A percentile compares a stretch with the other conserved stretches of the same genome.
phyloP scores from a whole-genome alignment of 2,329 filamentous ascomycete species.

The Erysiphe pulchra region DNA sequence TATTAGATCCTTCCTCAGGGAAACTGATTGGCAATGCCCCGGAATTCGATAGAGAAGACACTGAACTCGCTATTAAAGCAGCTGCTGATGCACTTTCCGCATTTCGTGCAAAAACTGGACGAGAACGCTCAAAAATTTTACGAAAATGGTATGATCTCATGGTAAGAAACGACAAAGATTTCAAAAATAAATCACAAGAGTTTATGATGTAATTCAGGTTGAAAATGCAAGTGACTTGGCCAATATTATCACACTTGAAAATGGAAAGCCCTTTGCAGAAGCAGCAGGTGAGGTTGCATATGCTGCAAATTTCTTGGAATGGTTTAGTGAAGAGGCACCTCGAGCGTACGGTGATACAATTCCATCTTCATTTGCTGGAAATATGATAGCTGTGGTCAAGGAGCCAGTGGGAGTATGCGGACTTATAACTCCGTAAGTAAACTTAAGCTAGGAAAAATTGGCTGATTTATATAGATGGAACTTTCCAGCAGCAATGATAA shows the following conservation, averaged over 20 bases:
- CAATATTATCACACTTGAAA: slow-evolving; percentile 69
- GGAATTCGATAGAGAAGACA: slow-evolving; percentile 59
- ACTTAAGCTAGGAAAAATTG: neutral
- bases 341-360: slow-evolving; percentile 52
- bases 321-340: slow-evolving; percentile 61
- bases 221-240: slow-evolving; percentile 61
- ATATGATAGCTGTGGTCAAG: slow-evolving; percentile 54
- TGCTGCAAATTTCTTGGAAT: slow-evolving; percentile 52
- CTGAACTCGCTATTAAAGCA: slow-evolving; percentile 58
- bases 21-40: slow-evolving; percentile 60
- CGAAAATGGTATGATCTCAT: slow-evolving; percentile 64
- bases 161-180: slow-evolving; percentile 14
- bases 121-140: slow-evolving; percentile 48
- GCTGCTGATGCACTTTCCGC: slow-evolving; percentile 48
- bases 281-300: slow-evolving; percentile 48
- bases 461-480: slow-evolving; percentile 34
- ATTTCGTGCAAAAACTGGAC: slow-evolving; percentile 46
- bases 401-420: slow-evolving; percentile 68
- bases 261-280: slow-evolving; percentile 60
- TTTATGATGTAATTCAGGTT: slow-evolving; percentile 4
- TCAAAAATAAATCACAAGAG: slow-evolving; percentile 1
- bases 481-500: slow-evolving; percentile 58
- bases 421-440: slow-evolving; percentile 39
- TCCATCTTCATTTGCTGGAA: slow-evolving; percentile 39
- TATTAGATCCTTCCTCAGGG: slow-evolving; percentile 54